Evolutionary conservation across 805 yeast genomes (phyloP).

Genomic region (Candida quercuum): DNA sequence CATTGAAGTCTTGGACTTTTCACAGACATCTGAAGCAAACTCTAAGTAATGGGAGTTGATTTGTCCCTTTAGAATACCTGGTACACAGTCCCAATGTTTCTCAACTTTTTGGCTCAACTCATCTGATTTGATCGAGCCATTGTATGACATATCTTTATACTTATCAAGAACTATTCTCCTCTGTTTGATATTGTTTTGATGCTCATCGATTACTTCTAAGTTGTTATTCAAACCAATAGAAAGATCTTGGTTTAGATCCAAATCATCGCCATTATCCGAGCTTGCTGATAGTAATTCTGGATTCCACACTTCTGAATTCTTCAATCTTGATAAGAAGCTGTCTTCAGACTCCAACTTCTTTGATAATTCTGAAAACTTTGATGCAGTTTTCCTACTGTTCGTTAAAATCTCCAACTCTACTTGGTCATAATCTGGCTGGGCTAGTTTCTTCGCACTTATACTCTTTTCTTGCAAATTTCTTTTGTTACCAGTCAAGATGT

Average conservation of each 20-base stretch:
- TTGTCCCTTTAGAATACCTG: slow-evolving; percentile 38
- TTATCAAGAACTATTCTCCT: slow-evolving; percentile 13
- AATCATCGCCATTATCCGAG: not conserved
- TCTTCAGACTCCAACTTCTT: not conserved
- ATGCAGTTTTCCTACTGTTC: slow-evolving; percentile 3
- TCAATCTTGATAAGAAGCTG: slow-evolving; percentile 8
- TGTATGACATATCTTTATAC: slow-evolving; percentile 16
- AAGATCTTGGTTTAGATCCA: slow-evolving; percentile 12
- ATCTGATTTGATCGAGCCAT: slow-evolving; percentile 23
- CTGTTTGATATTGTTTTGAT: slow-evolving; percentile 12
- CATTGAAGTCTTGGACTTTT: slow-evolving; percentile 34
- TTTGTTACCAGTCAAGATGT: not conserved
- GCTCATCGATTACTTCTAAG: slow-evolving; percentile 15
- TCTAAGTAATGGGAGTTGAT: slow-evolving; percentile 43
- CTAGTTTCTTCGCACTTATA: not conserved
- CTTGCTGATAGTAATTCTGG: slow-evolving; percentile 4
- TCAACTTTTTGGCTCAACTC: slow-evolving; percentile 26
- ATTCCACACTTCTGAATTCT: slow-evolving; percentile 7
- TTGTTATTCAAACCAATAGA: slow-evolving; percentile 7
- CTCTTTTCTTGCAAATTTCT: too few species aligned
- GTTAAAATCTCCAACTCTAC: slow-evolving; percentile 6
- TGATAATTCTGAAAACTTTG: not conserved
- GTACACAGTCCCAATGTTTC: slow-evolving; percentile 29
- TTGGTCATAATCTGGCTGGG: slow-evolving; percentile 6
- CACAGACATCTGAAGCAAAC: slow-evolving; percentile 38